Evolutionary conservation across 1,284 basidiomycete species (phyloP).

Genomic region (Rhodotorula sp.): DNA sequence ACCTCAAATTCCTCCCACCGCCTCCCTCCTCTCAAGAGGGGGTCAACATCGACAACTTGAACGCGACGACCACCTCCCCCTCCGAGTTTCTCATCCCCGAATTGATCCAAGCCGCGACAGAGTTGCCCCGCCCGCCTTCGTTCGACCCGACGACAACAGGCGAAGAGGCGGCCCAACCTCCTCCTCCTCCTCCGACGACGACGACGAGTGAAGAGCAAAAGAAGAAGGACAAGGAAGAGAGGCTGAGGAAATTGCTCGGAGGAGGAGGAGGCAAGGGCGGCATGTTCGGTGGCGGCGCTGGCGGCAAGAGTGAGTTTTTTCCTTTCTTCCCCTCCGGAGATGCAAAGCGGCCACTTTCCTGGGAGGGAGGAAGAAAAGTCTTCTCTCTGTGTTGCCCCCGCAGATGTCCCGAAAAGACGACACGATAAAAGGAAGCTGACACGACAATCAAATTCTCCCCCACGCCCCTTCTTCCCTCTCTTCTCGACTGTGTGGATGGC

Average conservation of each 20-base stretch:
- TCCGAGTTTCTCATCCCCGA: conserved; percentile 58
- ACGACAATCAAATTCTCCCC: too few relatives aligned
- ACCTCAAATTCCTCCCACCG: conserved; percentile 60
- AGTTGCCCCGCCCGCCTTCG: conserved; percentile 60
- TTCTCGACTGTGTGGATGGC: too few relatives aligned
- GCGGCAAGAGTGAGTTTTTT: not conserved
- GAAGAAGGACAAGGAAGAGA: conserved; percentile 62
- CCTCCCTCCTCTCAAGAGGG: not conserved
- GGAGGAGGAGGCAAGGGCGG: conserved; percentile 48
- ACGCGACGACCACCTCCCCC: conserved; percentile 53
- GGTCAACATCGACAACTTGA: conserved; percentile 9
- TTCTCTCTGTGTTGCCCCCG: too few relatives aligned
- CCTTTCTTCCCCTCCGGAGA: not conserved
- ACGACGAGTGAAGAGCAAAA: conserved; percentile 12
- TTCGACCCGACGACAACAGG: conserved; percentile 25
- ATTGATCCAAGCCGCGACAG: conserved; percentile 60
- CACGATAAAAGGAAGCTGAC: too few relatives aligned
- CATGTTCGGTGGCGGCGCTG: not conserved
- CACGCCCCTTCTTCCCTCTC: too few relatives aligned
- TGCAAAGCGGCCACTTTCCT: too few relatives aligned
- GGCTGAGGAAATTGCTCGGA: conserved; percentile 62
- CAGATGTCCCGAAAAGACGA: too few relatives aligned
- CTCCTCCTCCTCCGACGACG: too few relatives aligned
- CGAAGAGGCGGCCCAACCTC: not conserved
- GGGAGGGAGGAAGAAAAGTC: too few relatives aligned